Conservation (phyloP, 1,139 yeast species). For the Hanseniaspora gamundiae region DNA sequence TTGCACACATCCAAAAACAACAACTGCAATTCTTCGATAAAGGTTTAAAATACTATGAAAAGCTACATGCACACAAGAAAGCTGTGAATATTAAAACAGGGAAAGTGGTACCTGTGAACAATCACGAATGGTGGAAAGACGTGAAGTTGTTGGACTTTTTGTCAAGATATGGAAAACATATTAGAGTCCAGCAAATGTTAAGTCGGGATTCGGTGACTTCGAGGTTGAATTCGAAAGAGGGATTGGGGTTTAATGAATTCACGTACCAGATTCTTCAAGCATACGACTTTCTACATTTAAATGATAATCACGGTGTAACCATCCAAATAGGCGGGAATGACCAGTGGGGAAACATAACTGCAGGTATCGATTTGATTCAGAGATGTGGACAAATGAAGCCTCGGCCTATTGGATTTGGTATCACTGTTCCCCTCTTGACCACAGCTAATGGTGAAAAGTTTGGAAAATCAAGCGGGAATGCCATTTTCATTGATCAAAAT, state of each 20-base stretch:
- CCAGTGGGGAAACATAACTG: slow-evolving; percentile 97
- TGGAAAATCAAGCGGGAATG: slow-evolving; percentile 96
- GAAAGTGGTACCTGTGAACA: slow-evolving; percentile 39
- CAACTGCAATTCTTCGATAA: slow-evolving; percentile 45
- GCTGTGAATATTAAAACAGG: slow-evolving; percentile 32
- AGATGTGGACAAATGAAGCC: slow-evolving; percentile 12
- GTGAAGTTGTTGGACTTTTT: slow-evolving; percentile 67
- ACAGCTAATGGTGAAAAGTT: slow-evolving; percentile 88
- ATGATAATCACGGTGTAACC: slow-evolving; percentile 44
- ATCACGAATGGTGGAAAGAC: slow-evolving; percentile 77
- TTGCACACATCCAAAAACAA: slow-evolving; percentile 47
- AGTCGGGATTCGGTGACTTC: slow-evolving; percentile 79
- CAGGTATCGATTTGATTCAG: slow-evolving; percentile 76
- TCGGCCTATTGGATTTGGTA: slow-evolving; percentile 40
- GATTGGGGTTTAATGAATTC: slow-evolving; percentile 88
- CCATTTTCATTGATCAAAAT: slow-evolving; percentile 67
- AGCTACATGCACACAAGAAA: slow-evolving; percentile 45
- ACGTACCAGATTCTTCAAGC: slow-evolving; percentile 90
- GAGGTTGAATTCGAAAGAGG: slow-evolving; percentile 50
- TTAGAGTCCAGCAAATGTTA: slow-evolving; percentile 78
- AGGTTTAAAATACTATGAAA: slow-evolving; percentile 49
- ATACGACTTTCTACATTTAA: slow-evolving; percentile 81
- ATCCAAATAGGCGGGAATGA: slow-evolving; percentile 94
- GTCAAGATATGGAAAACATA: slow-evolving; percentile 63
- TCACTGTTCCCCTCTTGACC: slow-evolving; percentile 83